Conservation (phyloP, 2,329 filamentous ascomycete genomes). For the Lizonia empirigonia region DNA sequence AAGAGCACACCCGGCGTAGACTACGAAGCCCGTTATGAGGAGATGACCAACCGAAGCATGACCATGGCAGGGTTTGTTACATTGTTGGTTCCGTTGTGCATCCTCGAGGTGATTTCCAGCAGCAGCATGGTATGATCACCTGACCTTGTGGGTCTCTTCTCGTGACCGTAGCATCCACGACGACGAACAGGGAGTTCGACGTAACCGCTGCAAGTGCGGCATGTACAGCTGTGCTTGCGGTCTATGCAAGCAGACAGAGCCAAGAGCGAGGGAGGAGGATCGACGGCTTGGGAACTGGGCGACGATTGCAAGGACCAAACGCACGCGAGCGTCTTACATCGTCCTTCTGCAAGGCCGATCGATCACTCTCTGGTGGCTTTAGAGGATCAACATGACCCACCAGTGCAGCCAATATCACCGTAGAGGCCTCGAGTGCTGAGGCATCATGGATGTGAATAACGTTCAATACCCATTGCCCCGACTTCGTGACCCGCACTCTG, state of each 20-base stretch:
- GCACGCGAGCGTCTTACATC: too few relatives aligned
- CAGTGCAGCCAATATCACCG: too few relatives aligned
- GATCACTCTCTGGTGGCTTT: neutral
- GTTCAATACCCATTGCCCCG: neutral
- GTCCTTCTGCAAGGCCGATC: too few relatives aligned
- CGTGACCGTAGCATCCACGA: neutral
- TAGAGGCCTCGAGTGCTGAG: too few relatives aligned
- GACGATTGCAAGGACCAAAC: too few relatives aligned
- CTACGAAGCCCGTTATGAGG: neutral
- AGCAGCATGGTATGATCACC: neutral
- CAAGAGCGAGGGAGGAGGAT: neutral
- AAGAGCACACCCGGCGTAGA: neutral
- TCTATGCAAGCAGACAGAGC: neutral
- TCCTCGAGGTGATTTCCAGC: neutral
- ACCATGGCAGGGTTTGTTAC: neutral
- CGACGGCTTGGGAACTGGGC: neutral
- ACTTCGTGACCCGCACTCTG: neutral
- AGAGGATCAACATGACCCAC: too few relatives aligned
- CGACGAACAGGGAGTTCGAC: neutral
- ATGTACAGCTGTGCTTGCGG: neutral
- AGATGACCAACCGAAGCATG: neutral
- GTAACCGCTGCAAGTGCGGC: neutral
- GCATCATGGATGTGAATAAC: neutral
- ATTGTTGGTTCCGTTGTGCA: neutral
- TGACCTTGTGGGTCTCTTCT: neutral